These are phyloP conservation scores for Hortaea werneckii DNA, from an alignment of 2,329 filamentous ascomycete species.

Conservation along the genomic window DNA sequence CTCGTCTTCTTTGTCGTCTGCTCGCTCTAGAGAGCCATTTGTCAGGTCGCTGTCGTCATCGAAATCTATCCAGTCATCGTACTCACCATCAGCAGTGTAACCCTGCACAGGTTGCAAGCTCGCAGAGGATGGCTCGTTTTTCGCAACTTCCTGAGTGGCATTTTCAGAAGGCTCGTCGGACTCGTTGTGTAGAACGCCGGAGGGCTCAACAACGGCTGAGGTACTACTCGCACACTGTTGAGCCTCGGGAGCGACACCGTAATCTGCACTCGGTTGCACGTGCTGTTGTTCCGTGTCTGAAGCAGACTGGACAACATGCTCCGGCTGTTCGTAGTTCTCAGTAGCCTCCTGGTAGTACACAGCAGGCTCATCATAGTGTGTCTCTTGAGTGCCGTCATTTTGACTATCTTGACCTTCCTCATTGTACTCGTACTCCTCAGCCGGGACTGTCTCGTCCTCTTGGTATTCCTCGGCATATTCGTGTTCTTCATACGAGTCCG, in stretches of 20 bases:
- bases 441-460: conserved; percentile 2
- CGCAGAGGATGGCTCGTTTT: conserved; percentile 9
- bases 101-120: conserved; percentile 17
- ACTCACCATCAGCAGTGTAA: conserved; percentile 20
- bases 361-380: not conserved
- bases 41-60: conserved; percentile 18
- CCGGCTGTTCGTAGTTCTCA: not conserved
- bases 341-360: not conserved
- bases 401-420: conserved; percentile 5
- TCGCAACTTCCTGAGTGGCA: not conserved
- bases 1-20: conserved; percentile 12
- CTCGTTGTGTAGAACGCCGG: too few species aligned
- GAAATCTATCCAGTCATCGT: conserved; percentile 16
- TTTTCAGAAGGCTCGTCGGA: not conserved
- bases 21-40: conserved; percentile 11
- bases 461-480: conserved; percentile 2
- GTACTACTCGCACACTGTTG: not conserved
- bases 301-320: too few species aligned
- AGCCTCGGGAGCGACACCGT: not conserved
- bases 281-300: not conserved
- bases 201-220: conserved; percentile 2
- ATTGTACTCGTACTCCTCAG: conserved; percentile 2
- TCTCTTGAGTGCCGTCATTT: conserved; percentile 4
- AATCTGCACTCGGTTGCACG: not conserved
- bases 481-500: conserved; percentile 1